These are phyloP conservation scores for Trichoderma sp. DNA, from an alignment of 2,329 filamentous ascomycete species.

Conservation along the genomic window DNA sequence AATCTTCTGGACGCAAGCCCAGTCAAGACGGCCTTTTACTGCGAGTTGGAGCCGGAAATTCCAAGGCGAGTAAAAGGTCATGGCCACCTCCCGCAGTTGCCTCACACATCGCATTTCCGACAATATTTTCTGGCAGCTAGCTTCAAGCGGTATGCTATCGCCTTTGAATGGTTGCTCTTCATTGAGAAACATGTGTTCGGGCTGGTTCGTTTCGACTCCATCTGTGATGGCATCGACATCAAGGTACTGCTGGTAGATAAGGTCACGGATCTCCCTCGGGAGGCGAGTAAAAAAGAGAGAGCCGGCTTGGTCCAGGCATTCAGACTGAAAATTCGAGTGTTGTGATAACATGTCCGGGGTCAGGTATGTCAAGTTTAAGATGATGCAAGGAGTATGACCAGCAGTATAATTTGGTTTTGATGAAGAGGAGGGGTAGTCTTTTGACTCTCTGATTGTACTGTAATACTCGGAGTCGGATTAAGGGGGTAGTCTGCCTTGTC, in stretches of 20 bases:
- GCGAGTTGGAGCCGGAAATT: background rate
- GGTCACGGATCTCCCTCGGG: background rate
- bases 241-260: background rate
- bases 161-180: background rate
- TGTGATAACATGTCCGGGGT: background rate
- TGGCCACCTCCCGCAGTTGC: background rate
- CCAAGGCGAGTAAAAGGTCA: background rate
- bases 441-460: background rate
- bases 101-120: background rate
- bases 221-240: background rate
- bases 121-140: background rate
- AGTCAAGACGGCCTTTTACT: background rate
- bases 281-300: slow-evolving; percentile 1
- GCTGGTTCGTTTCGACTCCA: background rate
- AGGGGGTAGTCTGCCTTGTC: background rate
- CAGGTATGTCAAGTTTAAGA: background rate
- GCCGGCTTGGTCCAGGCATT: background rate
- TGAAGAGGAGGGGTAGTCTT: background rate
- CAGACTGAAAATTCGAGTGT: background rate
- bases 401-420: background rate
- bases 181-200: background rate
- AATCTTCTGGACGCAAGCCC: background rate
- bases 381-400: background rate
- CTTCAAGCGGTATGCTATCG: background rate
- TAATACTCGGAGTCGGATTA: background rate